Evolutionary conservation across 2,329 filamentous ascomycete genomes (phyloP), one percentile per base, ranked within the genome.

Genomic region (Colletotrichum noveboracense): DNA sequence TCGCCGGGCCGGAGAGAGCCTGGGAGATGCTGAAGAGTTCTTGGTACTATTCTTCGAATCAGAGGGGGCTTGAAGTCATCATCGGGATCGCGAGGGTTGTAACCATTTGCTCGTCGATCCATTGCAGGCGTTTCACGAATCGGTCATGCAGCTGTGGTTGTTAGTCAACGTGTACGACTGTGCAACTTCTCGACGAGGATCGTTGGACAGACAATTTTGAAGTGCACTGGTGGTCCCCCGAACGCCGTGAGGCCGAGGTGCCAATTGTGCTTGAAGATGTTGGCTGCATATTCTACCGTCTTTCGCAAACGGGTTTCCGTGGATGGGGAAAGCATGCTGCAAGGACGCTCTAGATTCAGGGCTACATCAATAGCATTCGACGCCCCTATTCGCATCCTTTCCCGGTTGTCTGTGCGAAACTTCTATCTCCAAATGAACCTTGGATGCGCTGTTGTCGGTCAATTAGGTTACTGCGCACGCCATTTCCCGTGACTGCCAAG

Each of bases 11-110:
- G 0, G 90, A 90, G 13, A 94, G 86, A 3, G 90, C 90, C 82
- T 94, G 92, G 69, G 88, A 91, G 66, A 94, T 83, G 26, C 89
- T 91, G 82, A 94, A 94, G 8, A 94, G 87, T 79, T 94, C 92
- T 82, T 93, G 91, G 81, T 92, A 94, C 90, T 93, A 91, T 64
- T 38, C 0, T 12, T 36, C 26, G 0, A 8, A 28, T 58, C 14
- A 60, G 38, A 6, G 16, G 28, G 26, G 55, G 48, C 30, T 8
- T 16, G 10, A 9, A 16, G 10, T 9, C 13, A 48, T 55, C 16
- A 5, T 10, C 7, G 14, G 34, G 14, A 16, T 36, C 14, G 34
- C 13, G 26, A 65, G 16, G 18, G 12, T 34, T 78, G 85, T 75
- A 80, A 92, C 90, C 77, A 90, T 89, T 78, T 92, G 90, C 72